Base-by-base conservation (phyloP, 305 asterid genomes). In the Fraxinus xanthoxyloides region DNA sequence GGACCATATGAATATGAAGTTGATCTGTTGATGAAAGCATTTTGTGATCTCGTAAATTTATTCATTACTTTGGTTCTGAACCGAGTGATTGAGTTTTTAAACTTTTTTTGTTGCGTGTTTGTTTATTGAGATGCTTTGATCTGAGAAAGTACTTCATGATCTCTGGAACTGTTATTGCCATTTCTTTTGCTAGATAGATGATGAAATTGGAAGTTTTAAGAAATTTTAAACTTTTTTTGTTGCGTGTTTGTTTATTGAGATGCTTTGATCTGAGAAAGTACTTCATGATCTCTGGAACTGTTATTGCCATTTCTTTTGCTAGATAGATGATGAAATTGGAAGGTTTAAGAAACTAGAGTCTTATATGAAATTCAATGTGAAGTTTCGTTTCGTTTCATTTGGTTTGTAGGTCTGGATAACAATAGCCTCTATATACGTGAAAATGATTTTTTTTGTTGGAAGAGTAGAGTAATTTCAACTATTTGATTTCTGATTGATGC, bases 11-110 rank as follows among this genome's bases (percentile, higher is more conserved):
- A 31, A 23, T 77, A 80, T 79, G 72, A 80, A 74, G 28, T 82
- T 40, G 79, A 72, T 70, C 79, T 75, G 5, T 46, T 34, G n/a
- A 48, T 7, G 77, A 19, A 1, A 74, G n/a, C 82, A 56, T 72
- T 74, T 21, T 59, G 21, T 85, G 80, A 65, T 85, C 87, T 83
- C 79, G 1, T 23, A 28, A 82, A 61, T 24, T 63, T 7, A 31
- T 35, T 21, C 23, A 70, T 70, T 31, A 13, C 40, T 31, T 31
- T 69, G 72, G 72, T 63, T 63, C 72, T 21, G 34, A 63, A 63
- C n/a, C 2, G 32, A 63, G 30, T 9, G 72, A 63, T 63, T 24
- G 31, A 26, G 31, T 10, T 26, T 28, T 65, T 65, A 0, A 26
- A 10, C 19, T 48, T 35, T 48, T 23, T 9, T 26, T 65, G 8